Base-by-base conservation (phyloP, 768 basidiomycete genomes). In the Melanogaster broomeanus region DNA sequence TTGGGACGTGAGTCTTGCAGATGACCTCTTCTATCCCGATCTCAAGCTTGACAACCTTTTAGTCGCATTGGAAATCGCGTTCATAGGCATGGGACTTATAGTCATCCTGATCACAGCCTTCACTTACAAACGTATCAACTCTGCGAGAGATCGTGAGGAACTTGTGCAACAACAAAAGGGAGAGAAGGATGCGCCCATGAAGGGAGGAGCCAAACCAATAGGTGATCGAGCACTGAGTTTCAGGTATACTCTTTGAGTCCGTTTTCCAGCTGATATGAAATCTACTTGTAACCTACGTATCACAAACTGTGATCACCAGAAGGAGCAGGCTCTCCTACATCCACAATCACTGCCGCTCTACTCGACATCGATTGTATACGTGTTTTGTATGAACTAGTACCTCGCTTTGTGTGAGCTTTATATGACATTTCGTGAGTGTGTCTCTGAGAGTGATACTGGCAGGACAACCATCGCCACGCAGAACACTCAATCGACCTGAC, bases 21-120 rank as follows among this genome's bases (percentile, higher is more conserved):
- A 48, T 11, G 12, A 1, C 1, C 24, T 13, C 16, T 21, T 24
- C 27, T 24, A 34, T 35, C 12, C 3, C 3, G 4, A 1, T 33
- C 8, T 37, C 21, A 38, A 31, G 31, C 31, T n/a, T n/a, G n/a
- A n/a, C n/a, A n/a, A n/a, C n/a, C n/a, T n/a, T 4, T 7, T 22
- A 86, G 85, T 87, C 58, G 83, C 71, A 1, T 44, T 85, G 13
- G 84, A 85, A 63, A 69, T 88, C 19, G 84, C 84, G 82, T 85
- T 87, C 51, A 75, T 87, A 18, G 81, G 80, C 4, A 82, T 89
- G 28, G 85, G 86, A 0, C 70, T 86, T 58, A 71, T 86, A 7
- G 61, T 66, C 25, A 57, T 83, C 1, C 81, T 81, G 0, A 66
- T 79, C 21, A 70, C 76, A 10, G 74, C 80, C 6, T 31, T 83